Evolutionary conservation across 2,329 filamentous ascomycete genomes (phyloP).

Genomic region (Paracamarosporium sp.): DNA sequence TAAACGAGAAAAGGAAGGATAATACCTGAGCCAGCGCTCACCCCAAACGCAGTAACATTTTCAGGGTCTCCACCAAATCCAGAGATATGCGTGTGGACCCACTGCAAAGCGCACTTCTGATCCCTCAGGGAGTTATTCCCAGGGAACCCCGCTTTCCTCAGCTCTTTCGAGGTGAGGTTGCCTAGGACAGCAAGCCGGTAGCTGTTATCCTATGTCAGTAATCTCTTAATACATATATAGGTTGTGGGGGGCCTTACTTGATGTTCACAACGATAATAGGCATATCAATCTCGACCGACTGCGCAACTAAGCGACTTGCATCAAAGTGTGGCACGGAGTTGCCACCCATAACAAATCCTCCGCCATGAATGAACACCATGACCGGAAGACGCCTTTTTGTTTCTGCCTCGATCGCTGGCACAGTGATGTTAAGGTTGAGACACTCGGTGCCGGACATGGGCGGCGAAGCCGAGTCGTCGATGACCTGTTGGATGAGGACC

Average conservation of each 20-base stretch:
- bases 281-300: slow-evolving; percentile 47
- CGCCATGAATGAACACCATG: slow-evolving; percentile 61
- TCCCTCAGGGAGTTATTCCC: slow-evolving; percentile 39
- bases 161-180: slow-evolving; percentile 54
- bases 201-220: slow-evolving; percentile 5
- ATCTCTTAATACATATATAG: not conserved
- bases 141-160: slow-evolving; percentile 47
- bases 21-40: slow-evolving; percentile 55
- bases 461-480: slow-evolving; percentile 21
- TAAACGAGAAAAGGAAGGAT: not conserved
- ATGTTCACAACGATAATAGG: slow-evolving; percentile 51
- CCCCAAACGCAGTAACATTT: slow-evolving; percentile 48
- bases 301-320: slow-evolving; percentile 50
- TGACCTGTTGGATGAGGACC: slow-evolving; percentile 27
- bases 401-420: slow-evolving; percentile 31
- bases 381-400: slow-evolving; percentile 53
- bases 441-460: slow-evolving; percentile 55
- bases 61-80: slow-evolving; percentile 45
- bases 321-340: slow-evolving; percentile 61
- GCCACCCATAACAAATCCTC: slow-evolving; percentile 56
- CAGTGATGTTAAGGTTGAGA: slow-evolving; percentile 58
- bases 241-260: slow-evolving; percentile 51
- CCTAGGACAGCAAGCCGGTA: slow-evolving; percentile 36
- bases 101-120: slow-evolving; percentile 44
- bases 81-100: slow-evolving; percentile 43